Evolutionary conservation across 2,329 filamentous ascomycete species (phyloP).

Genomic region (Lachnellula cervina): DNA sequence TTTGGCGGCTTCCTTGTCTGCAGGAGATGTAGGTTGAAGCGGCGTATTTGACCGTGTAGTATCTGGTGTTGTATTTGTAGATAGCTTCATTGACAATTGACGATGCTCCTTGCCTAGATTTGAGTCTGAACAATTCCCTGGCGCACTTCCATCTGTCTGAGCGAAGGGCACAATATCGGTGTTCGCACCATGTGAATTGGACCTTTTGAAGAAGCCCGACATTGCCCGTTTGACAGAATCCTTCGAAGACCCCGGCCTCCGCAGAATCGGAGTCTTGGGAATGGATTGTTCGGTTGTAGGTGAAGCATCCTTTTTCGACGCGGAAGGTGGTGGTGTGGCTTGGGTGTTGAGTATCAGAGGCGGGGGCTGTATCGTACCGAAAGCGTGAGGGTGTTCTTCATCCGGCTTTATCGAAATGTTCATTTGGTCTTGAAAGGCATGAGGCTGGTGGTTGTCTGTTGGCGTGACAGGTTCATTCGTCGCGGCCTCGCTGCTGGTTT

Average conservation of each 20-base stretch:
- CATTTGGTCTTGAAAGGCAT: slow-evolving; percentile 42
- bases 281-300: neutral
- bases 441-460: slow-evolving; percentile 48
- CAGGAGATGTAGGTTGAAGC: slow-evolving; percentile 43
- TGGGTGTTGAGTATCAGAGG: slow-evolving; percentile 22
- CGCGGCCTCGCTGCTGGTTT: slow-evolving; percentile 54
- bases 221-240: slow-evolving; percentile 13
- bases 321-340: slow-evolving; percentile 14
- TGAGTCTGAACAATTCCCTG: slow-evolving; percentile 16
- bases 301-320: neutral
- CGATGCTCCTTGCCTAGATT: slow-evolving; percentile 14
- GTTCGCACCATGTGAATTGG: slow-evolving; percentile 12
- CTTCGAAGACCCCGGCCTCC: slow-evolving; percentile 11
- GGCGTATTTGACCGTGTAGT: slow-evolving; percentile 23
- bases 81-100: slow-evolving; percentile 13
- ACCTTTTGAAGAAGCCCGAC: slow-evolving; percentile 20
- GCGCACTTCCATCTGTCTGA: neutral
- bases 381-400: slow-evolving; percentile 2
- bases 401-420: slow-evolving; percentile 1
- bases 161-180: slow-evolving; percentile 2
- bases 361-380: slow-evolving; percentile 2
- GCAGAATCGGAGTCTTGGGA: slow-evolving; percentile 6
- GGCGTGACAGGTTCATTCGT: slow-evolving; percentile 56
- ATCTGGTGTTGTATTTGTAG: slow-evolving; percentile 20
- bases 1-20: slow-evolving; percentile 22